A percentile compares a stretch with the other conserved stretches of the same genome.
phyloP scores from a whole-genome alignment of 192 early-diverging fungal species.

The Backusella morwellensis region DNA sequence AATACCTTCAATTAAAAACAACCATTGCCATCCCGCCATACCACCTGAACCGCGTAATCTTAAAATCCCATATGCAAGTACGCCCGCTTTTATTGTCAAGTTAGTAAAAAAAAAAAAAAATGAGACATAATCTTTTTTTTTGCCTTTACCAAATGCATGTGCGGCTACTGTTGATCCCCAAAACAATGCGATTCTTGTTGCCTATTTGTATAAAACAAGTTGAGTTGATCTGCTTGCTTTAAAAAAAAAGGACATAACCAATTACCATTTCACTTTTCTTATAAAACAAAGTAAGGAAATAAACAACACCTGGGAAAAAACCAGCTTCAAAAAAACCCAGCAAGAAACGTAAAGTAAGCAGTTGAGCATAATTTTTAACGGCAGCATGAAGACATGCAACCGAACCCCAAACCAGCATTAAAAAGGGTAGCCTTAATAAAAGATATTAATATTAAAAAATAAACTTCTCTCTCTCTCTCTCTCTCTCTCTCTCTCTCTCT shows the following conservation, averaged over 20 bases:
- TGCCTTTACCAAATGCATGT: conserved; percentile 23
- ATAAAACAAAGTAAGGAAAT: conserved; percentile 31
- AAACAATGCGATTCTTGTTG: conserved; percentile 33
- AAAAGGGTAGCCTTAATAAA: conserved; percentile 23
- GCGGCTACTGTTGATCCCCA: conserved; percentile 30
- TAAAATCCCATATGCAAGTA: conserved; percentile 31
- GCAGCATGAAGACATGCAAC: conserved; percentile 23
- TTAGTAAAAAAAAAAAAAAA: not conserved
- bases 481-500: not conserved
- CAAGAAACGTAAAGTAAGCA: conserved; percentile 26
- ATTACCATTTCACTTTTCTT: conserved; percentile 31
- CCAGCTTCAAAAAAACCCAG: conserved; percentile 32
- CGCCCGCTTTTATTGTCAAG: conserved; percentile 15
- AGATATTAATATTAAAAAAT: not conserved
- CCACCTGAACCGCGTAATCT: conserved; percentile 23
- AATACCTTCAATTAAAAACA: conserved; percentile 34
- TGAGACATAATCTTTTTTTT: not conserved
- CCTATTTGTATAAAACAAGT: conserved; percentile 3
- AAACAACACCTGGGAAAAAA: conserved; percentile 33
- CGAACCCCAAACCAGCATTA: conserved; percentile 32
- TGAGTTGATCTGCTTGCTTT: not conserved
- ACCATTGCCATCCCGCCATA: conserved; percentile 36
- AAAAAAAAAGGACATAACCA: not conserved
- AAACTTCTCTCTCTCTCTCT: no score
- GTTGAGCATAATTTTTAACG: conserved; percentile 19